phyloP scores from a whole-genome alignment of 2,329 filamentous ascomycete species.

The Beauveria scarabaeidicola region DNA sequence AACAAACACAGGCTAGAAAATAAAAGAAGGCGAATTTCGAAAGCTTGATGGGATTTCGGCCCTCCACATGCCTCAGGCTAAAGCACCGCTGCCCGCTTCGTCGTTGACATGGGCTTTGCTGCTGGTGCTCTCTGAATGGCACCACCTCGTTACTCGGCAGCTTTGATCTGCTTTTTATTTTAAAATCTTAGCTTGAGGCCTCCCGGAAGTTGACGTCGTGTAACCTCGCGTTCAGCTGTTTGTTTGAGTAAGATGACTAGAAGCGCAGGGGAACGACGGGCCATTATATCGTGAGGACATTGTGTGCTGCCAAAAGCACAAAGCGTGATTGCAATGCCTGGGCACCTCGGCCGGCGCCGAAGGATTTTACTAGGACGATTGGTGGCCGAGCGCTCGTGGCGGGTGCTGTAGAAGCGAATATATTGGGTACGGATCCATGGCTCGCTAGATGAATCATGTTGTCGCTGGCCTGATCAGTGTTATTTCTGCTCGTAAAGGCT shows the following conservation, averaged over 20 bases:
- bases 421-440: background rate
- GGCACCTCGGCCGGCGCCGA: background rate
- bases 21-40: background rate
- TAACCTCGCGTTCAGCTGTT: background rate
- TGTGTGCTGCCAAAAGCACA: background rate
- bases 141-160: background rate
- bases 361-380: background rate
- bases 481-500: background rate
- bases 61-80: background rate
- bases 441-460: background rate
- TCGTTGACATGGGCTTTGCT: background rate
- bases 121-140: background rate
- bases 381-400: background rate
- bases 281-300: background rate
- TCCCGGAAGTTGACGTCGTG: background rate
- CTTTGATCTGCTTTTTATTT: background rate
- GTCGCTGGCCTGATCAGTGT: background rate
- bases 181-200: background rate
- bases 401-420: background rate
- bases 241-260: background rate
- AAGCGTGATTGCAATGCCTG: background rate
- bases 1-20: too few species aligned
- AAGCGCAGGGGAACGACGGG: background rate
- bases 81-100: background rate
- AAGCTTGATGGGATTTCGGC: background rate